Evolutionary conservation across 2,329 filamentous ascomycete species (phyloP), one percentile per base, ranked within the genome.

Genomic region (Diaporthe citriasiana): DNA sequence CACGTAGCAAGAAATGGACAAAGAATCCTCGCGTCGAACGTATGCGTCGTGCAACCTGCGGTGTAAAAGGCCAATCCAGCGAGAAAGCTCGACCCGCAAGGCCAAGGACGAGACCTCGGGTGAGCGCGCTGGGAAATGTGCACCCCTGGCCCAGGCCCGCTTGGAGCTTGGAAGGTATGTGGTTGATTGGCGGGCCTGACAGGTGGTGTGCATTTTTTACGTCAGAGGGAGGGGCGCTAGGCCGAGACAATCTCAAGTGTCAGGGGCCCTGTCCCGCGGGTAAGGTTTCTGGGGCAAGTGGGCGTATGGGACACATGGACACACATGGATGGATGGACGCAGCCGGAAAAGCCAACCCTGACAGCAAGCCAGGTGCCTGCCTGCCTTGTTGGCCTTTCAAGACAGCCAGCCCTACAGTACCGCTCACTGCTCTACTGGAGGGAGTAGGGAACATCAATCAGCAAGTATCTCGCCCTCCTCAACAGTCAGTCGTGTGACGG

Each of bases 191-290:
- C 33, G 56, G 70, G 56, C 55, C 70, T 71, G 56, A 6, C 33
- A 63, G 38, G 25, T 38, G 22, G 33, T 71, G 56, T 45, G 45
- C 25, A 40, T 7, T 25, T 25, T 50, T 59, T 53, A 71, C 69
- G 69, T 71, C 69, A 71, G 69, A 51, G 56, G 30, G n/a, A 63
- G 47, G 53, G 38, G 35, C 70, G 47, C 70, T 71, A 71, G 59
- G 70, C 35, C 56, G 47, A 63, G 56, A 53, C 63, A 30, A 27
- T 15, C 38, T 30, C 63, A 59, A 59, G 47, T 51, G 69, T 60
- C 70, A 71, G 70, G 70, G 56, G n/a, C 56, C 47, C n/a, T 38
- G 17, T 63, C 22, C 45, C 35, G 68, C 53, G 19, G 47, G 38
- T 27, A 51, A 40, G 47, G 27, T 25, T 68, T 45, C 30, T 45